Evolutionary conservation across 345 rosid genomes (phyloP).

Genomic region (Kandelia obovata): DNA sequence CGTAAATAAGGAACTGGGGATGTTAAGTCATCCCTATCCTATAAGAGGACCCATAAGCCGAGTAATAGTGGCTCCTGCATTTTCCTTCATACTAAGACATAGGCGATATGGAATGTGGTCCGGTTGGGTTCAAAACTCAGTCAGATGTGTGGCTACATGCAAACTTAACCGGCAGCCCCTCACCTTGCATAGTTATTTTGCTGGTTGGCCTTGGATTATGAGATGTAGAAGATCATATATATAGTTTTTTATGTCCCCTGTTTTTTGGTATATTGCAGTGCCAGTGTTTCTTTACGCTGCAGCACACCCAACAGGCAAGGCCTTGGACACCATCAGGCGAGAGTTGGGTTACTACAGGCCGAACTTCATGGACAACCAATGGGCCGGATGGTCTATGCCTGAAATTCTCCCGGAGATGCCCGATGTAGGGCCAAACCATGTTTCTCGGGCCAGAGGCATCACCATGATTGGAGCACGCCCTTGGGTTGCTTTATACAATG

Average conservation of each 20-base stretch:
- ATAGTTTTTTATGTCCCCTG: not conserved
- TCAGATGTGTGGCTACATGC: no score
- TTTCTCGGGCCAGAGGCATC: slow-evolving; percentile 42
- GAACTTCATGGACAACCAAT: slow-evolving; percentile 51
- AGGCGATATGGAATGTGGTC: no score
- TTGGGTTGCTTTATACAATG: slow-evolving; percentile 48
- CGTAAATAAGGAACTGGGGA: no score
- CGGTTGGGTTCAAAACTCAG: no score
- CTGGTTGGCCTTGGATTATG: no score
- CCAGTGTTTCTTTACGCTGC: slow-evolving; percentile 55
- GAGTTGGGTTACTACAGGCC: slow-evolving; percentile 64
- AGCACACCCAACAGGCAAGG: slow-evolving; percentile 56
- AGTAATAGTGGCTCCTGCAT: no score
- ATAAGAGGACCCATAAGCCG: no score
- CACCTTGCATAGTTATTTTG: no score
- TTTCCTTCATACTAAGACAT: no score
- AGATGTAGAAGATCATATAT: no score
- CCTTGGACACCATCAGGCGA: slow-evolving; percentile 50
- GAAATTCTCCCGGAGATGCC: slow-evolving; percentile 39
- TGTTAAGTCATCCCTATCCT: no score
- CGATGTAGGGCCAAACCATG: slow-evolving; percentile 43
- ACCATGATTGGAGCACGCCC: slow-evolving; percentile 52
- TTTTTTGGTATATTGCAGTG: slow-evolving; percentile 31
- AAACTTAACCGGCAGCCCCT: no score
- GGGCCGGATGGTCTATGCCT: slow-evolving; percentile 47